Percentiles rank a stretch among this genome's conserved stretches.
Conservation (phyloP, 1,284 basidiomycete genomes). For the Cryptococcus wingfieldii region DNA sequence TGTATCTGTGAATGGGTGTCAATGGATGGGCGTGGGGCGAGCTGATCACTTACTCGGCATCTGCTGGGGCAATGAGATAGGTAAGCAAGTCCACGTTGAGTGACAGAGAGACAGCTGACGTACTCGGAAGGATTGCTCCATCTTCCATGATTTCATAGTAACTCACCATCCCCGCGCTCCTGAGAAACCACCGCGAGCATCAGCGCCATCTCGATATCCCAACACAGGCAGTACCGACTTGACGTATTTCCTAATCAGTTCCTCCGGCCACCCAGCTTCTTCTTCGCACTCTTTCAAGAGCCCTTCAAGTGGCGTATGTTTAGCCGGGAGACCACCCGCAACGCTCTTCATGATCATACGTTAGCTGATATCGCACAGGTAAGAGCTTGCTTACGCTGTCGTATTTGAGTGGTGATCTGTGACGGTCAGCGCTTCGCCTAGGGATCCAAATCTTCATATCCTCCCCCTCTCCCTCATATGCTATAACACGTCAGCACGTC, state of each 20-base stretch:
- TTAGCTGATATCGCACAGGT: not conserved
- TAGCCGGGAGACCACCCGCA: conserved; percentile 57
- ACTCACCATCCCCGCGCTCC: conserved; percentile 26
- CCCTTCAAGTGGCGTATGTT: conserved; percentile 65
- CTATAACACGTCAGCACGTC: conserved; percentile 7
- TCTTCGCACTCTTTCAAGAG: conserved; percentile 87
- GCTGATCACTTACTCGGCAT: not conserved
- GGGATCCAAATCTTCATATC: conserved; percentile 76
- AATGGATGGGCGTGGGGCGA: not conserved
- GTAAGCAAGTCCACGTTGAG: not conserved
- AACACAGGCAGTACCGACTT: conserved; percentile 48
- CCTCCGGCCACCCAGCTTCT: conserved; percentile 70
- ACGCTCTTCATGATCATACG: conserved; percentile 32
- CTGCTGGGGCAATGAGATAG: not conserved
- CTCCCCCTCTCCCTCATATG: conserved; percentile 29
- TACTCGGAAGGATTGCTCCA: conserved; percentile 70
- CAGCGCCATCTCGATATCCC: not conserved
- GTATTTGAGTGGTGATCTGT: conserved; percentile 9
- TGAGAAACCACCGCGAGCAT: not conserved
- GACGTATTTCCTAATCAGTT: conserved; percentile 58
- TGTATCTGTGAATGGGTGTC: conserved; percentile 49
- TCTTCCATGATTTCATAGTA: conserved; percentile 57
- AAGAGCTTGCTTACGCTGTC: conserved; percentile 39
- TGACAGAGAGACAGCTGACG: conserved; percentile 1
- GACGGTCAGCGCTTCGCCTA: conserved; percentile 59